Evolutionary conservation across 257 asterid species (phyloP).

Genomic region (Rhazya stricta): DNA sequence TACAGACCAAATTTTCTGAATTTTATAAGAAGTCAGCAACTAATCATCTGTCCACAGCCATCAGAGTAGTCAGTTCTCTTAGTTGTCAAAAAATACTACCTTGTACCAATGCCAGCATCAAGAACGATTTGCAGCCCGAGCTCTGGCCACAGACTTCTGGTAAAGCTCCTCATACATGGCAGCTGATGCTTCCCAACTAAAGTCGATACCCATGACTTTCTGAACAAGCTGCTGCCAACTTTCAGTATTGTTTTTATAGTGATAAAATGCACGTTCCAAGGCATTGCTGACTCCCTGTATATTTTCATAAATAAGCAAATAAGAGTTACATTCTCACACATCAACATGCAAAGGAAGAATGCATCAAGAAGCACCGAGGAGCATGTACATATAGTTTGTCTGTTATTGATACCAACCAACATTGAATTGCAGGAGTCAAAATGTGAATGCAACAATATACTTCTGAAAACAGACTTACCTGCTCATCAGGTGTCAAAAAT

Average conservation of each 20-base stretch:
- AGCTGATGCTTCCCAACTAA: slow-evolving; percentile 92
- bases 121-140: slow-evolving; percentile 35
- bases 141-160: slow-evolving; percentile 57
- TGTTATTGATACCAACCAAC: background rate
- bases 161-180: slow-evolving; percentile 79
- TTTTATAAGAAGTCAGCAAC: background rate
- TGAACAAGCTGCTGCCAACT: slow-evolving; percentile 67
- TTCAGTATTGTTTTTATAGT: slow-evolving; percentile 44
- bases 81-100: background rate
- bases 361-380: background rate
- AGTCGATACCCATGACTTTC: slow-evolving; percentile 83
- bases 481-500: slow-evolving; percentile 70
- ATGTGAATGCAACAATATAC: background rate
- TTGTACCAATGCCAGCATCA: background rate
- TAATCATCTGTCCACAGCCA: background rate
- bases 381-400: background rate
- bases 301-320: background rate
- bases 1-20: background rate
- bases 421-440: background rate
- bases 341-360: background rate
- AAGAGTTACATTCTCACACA: background rate
- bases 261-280: slow-evolving; percentile 67
- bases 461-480: slow-evolving; percentile 34
- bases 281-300: slow-evolving; percentile 65
- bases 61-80: background rate